Conservation (phyloP, 164 flowering plant genomes). For the Dillenia turbinata region DNA sequence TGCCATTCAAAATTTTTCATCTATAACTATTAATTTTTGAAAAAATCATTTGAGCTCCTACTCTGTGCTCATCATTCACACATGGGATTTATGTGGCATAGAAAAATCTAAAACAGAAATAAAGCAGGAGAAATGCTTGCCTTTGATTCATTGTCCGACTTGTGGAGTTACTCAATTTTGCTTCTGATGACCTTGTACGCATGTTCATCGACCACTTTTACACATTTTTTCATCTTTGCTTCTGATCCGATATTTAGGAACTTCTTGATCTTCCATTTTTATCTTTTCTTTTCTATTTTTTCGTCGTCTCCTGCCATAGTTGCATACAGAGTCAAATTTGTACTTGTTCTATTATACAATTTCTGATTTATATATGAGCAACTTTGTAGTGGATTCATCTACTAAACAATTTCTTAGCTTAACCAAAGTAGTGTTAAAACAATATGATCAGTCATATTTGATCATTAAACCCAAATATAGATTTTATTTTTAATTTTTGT, state of each 20-base stretch:
- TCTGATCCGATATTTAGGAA: slow-evolving; percentile 59
- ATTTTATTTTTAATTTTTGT: no score
- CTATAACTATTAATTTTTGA: neutral
- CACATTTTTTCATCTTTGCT: slow-evolving; percentile 37
- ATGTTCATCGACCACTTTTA: slow-evolving; percentile 42
- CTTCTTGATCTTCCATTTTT: slow-evolving; percentile 50
- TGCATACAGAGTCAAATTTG: no score
- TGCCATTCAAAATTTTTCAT: slow-evolving; percentile 4
- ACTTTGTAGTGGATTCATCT: no score
- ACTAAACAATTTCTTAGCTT: no score
- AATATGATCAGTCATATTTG: no score
- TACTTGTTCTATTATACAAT: no score
- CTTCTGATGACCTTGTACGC: slow-evolving; percentile 42
- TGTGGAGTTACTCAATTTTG: slow-evolving; percentile 35
- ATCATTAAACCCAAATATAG: no score
- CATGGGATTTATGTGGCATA: neutral
- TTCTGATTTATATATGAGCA: no score
- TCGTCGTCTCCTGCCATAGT: no score
- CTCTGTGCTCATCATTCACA: neutral
- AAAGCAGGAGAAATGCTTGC: slow-evolving; percentile 16
- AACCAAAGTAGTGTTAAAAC: no score
- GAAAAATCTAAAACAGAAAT: neutral
- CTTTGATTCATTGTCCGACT: slow-evolving; percentile 14
- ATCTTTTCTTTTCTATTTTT: no score
- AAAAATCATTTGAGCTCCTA: no score